phyloP scores from a whole-genome alignment of 2,329 filamentous ascomycete species.

The Tricladium varicosporioides region DNA sequence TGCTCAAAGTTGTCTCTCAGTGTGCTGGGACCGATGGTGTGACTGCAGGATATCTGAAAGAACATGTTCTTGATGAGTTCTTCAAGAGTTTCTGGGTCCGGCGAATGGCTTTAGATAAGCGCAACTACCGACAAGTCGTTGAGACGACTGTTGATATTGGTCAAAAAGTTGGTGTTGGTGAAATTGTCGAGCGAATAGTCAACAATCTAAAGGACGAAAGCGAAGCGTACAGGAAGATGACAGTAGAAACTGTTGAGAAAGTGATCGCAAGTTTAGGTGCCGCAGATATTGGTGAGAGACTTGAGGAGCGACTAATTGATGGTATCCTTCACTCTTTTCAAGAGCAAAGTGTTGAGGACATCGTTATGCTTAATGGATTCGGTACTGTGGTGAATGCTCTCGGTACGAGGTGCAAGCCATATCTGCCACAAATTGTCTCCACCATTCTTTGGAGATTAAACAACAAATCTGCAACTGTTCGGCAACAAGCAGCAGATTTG shows the following conservation, averaged over 20 bases:
- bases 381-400: constrained; percentile 96
- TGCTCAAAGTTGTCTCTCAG: constrained; percentile 94
- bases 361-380: constrained; percentile 95
- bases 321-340: constrained; percentile 96
- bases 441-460: constrained; percentile 96
- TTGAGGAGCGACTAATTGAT: constrained; percentile 93
- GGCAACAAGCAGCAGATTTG: constrained; percentile 93
- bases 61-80: constrained; percentile 91
- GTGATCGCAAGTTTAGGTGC: constrained; percentile 89
- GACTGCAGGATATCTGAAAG: constrained; percentile 90
- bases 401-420: constrained; percentile 90
- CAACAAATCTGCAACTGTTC: constrained; percentile 95
- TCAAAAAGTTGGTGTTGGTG: constrained; percentile 94
- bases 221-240: constrained; percentile 98
- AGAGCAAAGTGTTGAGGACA: constrained; percentile 94
- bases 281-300: constrained; percentile 85
- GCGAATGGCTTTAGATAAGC: constrained; percentile 93
- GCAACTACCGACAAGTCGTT: constrained; percentile 96
- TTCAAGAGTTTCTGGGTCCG: constrained; percentile 99
- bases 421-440: constrained; percentile 93
- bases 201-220: constrained; percentile 97
- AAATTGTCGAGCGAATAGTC: constrained; percentile 91
- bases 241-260: constrained; percentile 96
- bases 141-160: constrained; percentile 97
- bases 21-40: constrained; percentile 94